phyloP scores from a whole-genome alignment of 257 asterid genomes.

The Capsicum pubescens region DNA sequence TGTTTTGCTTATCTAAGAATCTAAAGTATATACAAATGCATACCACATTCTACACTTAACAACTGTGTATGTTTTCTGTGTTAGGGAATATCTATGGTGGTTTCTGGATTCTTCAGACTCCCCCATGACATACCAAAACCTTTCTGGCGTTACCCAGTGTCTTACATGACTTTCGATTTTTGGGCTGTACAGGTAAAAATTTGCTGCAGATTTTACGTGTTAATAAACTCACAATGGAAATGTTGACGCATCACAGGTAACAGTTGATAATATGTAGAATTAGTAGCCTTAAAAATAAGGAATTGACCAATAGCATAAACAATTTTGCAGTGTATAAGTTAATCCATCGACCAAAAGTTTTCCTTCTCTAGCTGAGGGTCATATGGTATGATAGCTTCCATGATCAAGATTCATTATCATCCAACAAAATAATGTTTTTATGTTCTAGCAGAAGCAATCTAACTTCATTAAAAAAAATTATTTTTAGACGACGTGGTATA shows the following conservation, averaged over 20 bases:
- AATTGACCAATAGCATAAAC: background rate
- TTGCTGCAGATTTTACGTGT: background rate
- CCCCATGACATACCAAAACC: constrained; percentile 98
- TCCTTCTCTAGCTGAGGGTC: too few relatives aligned
- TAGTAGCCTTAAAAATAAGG: background rate
- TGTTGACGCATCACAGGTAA: background rate
- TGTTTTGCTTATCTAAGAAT: background rate
- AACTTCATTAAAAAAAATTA: too few relatives aligned
- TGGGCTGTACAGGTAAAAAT: constrained; percentile 91
- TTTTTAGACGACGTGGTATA: too few relatives aligned
- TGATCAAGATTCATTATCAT: too few relatives aligned
- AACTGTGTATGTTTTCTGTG: background rate
- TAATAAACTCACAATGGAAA: background rate
- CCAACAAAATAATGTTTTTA: too few relatives aligned
- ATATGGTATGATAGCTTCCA: too few relatives aligned
- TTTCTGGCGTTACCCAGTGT: constrained; percentile 97
- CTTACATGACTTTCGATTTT: constrained; percentile 94
- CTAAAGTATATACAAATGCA: background rate
- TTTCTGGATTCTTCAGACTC: constrained; percentile 94
- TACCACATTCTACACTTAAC: background rate
- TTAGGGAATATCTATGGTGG: constrained; percentile 94
- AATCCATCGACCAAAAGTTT: too few relatives aligned
- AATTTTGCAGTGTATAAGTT: background rate
- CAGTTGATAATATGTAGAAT: background rate
- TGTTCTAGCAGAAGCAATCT: too few relatives aligned